Evolutionary conservation across 495 filamentous ascomycete species (phyloP).

Genomic region (Podospora comata): DNA sequence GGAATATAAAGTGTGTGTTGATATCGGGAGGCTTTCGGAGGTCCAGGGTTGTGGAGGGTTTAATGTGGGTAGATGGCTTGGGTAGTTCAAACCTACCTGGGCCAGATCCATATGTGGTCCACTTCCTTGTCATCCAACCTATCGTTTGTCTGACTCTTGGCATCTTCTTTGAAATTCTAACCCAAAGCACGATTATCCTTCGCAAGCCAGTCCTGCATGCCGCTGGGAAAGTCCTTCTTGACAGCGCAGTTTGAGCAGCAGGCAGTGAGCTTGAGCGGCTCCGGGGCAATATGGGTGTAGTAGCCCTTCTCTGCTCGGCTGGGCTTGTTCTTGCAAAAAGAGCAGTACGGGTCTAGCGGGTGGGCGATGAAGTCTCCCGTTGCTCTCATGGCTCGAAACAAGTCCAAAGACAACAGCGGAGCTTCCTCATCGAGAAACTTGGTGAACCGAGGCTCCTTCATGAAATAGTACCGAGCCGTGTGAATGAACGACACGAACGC

Average conservation of each 20-base stretch:
- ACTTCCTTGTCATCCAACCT: no score
- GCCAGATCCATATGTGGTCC: no score
- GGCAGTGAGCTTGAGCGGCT: slow-evolving; percentile 14
- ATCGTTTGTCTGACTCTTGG: background rate
- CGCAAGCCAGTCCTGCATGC: slow-evolving; percentile 18
- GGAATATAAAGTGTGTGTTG: no score
- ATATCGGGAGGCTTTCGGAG: no score
- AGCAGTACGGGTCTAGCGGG: slow-evolving; percentile 20
- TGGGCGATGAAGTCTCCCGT: slow-evolving; percentile 23
- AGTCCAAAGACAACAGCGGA: slow-evolving; percentile 21
- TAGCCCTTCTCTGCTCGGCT: slow-evolving; percentile 17
- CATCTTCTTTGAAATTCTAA: background rate
- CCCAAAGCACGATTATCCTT: slow-evolving; percentile 11
- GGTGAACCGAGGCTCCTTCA: slow-evolving; percentile 21
- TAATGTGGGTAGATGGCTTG: no score
- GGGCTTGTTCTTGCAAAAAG: slow-evolving; percentile 23
- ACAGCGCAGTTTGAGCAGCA: slow-evolving; percentile 21
- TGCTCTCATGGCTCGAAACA: slow-evolving; percentile 24
- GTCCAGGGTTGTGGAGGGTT: no score
- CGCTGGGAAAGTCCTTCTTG: slow-evolving; percentile 7
- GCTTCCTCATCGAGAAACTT: slow-evolving; percentile 17
- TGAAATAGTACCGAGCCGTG: slow-evolving; percentile 24
- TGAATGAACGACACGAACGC: slow-evolving; percentile 23
- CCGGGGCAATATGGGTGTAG: slow-evolving; percentile 24
- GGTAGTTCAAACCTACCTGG: no score